phyloP scores from a whole-genome alignment of 768 basidiomycete species.

The Mycena haematopus region DNA sequence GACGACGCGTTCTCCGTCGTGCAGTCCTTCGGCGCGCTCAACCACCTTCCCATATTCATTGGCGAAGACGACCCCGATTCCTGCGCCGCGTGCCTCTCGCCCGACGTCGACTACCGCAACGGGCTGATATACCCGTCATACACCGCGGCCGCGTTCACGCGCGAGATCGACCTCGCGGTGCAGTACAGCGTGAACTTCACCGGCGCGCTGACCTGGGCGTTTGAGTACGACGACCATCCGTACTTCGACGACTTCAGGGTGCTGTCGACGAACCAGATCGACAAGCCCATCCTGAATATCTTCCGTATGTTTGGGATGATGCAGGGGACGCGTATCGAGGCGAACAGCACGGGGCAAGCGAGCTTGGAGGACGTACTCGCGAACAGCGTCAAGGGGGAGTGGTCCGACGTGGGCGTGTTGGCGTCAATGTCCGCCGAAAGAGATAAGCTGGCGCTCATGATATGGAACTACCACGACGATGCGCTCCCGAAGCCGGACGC shows the following conservation, averaged over 20 bases:
- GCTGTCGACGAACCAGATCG: slow-evolving; percentile 28
- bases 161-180: slow-evolving; percentile 25
- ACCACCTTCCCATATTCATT: slow-evolving; percentile 26
- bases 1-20: slow-evolving; percentile 28
- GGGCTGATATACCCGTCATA: slow-evolving; percentile 29
- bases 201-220: slow-evolving; percentile 28
- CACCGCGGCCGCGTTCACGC: slow-evolving; percentile 28
- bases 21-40: slow-evolving; percentile 23
- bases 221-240: slow-evolving; percentile 28
- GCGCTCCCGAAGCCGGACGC: slow-evolving; percentile 27
- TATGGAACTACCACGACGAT: slow-evolving; percentile 30
- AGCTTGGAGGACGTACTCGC: slow-evolving; percentile 19
- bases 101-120: slow-evolving; percentile 28
- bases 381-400: slow-evolving; percentile 25
- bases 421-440: slow-evolving; percentile 24
- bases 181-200: slow-evolving; percentile 25
- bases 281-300: slow-evolving; percentile 29
- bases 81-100: slow-evolving; percentile 22
- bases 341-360: slow-evolving; percentile 27
- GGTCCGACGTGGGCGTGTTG: slow-evolving; percentile 26
- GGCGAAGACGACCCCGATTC: slow-evolving; percentile 29
- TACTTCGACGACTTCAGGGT: slow-evolving; percentile 29
- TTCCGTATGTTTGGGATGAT: slow-evolving; percentile 29
- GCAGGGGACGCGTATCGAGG: slow-evolving; percentile 26
- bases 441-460: slow-evolving; percentile 21